A percentile compares a stretch with the other conserved stretches of the same genome.
Conservation (phyloP, 768 basidiomycete genomes). For the Roridomyces roridus region DNA sequence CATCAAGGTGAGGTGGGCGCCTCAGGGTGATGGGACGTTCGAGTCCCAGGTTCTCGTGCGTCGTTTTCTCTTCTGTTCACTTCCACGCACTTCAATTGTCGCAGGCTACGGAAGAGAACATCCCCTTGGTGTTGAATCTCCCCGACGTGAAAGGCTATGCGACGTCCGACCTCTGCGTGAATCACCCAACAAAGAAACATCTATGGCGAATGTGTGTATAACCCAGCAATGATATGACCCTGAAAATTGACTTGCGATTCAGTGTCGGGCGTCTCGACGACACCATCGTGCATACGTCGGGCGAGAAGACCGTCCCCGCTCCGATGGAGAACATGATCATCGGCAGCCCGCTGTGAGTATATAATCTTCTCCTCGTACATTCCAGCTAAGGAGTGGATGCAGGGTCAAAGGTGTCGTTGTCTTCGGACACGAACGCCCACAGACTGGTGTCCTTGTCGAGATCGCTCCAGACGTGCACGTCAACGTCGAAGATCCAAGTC, state of each 20-base stretch:
- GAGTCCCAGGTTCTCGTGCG: conserved; percentile 46
- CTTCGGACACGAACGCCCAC: conserved; percentile 48
- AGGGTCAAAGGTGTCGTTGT: conserved; percentile 43
- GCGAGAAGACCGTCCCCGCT: conserved; percentile 39
- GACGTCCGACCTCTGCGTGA: conserved; percentile 43
- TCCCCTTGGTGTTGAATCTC: conserved; percentile 39
- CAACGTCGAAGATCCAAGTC: conserved; percentile 29
- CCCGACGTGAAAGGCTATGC: conserved; percentile 42
- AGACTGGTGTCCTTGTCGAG: conserved; percentile 42
- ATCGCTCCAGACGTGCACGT: conserved; percentile 30
- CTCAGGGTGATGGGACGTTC: conserved; percentile 42
- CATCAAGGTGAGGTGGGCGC: conserved; percentile 37
- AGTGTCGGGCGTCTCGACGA: conserved; percentile 41
- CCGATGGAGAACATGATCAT: conserved; percentile 32
- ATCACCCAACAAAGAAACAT: conserved; percentile 43
- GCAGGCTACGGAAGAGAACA: conserved; percentile 35
- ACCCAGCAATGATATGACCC: background rate
- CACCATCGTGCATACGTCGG: conserved; percentile 35
- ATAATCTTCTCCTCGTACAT: no score
- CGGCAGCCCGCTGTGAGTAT: conserved; percentile 31
- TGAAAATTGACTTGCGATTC: background rate
- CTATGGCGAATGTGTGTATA: conserved; percentile 41
- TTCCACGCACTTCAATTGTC: background rate
- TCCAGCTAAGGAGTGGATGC: no score
- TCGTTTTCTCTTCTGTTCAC: background rate